phyloP scores from a whole-genome alignment of 2,329 filamentous ascomycete genomes.

The Coniella vitis region DNA sequence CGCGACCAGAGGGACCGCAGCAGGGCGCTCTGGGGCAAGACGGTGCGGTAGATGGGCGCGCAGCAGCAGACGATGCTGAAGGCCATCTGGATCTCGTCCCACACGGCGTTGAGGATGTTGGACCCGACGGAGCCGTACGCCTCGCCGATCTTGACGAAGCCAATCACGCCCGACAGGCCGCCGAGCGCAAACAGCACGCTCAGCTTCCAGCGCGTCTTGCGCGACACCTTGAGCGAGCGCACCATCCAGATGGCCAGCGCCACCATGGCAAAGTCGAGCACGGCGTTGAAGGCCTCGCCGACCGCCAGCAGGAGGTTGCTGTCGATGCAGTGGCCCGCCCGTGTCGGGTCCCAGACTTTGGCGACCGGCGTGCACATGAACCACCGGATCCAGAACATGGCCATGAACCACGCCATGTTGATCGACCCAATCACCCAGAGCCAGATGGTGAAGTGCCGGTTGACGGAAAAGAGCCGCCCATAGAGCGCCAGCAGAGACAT shows the following conservation, averaged over 20 bases:
- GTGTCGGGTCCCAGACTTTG: too few species aligned
- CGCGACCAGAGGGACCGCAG: too few species aligned
- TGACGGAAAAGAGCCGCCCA: too few species aligned
- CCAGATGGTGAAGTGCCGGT: too few species aligned
- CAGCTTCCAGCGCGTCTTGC: not conserved
- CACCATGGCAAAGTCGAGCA: slow-evolving; percentile 1
- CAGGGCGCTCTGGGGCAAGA: too few species aligned
- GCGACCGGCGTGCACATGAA: too few species aligned
- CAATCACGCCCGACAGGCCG: slow-evolving; percentile 8
- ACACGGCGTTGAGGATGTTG: slow-evolving; percentile 10
- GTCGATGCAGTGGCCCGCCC: not conserved
- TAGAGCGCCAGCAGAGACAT: too few species aligned
- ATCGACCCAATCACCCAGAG: too few species aligned
- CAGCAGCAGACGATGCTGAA: slow-evolving; percentile 17
- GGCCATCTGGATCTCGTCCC: slow-evolving; percentile 13
- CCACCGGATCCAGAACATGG: too few species aligned
- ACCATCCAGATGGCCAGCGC: not conserved
- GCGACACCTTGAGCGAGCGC: not conserved
- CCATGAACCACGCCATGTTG: too few species aligned
- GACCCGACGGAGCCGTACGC: slow-evolving; percentile 4
- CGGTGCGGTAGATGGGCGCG: slow-evolving; percentile 14
- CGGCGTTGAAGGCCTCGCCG: not conserved
- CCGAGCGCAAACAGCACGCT: not conserved
- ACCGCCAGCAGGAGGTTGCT: not conserved
- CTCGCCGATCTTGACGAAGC: slow-evolving; percentile 12